Evolutionary conservation across 2,329 filamentous ascomycete genomes (phyloP).

Genomic region (Colletotrichum theobromicola): DNA sequence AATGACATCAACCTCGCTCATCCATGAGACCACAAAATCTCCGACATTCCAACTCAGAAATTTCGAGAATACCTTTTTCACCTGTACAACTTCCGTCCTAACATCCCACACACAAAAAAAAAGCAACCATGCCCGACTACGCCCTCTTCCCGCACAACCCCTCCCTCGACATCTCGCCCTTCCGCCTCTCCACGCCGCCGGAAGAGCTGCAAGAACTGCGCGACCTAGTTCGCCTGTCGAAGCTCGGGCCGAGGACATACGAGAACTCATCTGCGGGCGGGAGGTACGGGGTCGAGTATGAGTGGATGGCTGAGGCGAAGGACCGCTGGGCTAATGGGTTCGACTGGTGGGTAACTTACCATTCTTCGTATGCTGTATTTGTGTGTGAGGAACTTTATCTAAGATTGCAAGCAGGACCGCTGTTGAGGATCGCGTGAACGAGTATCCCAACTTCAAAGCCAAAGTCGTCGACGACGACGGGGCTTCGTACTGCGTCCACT

Average conservation of each 20-base stretch:
- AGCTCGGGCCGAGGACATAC: not conserved
- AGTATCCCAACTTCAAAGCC: not conserved
- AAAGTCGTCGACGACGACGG: not conserved
- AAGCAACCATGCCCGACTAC: not conserved
- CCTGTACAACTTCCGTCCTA: too few species aligned
- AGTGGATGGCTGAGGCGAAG: not conserved
- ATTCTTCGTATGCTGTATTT: not conserved
- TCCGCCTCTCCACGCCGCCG: not conserved
- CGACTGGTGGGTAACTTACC: not conserved
- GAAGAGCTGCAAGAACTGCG: not conserved
- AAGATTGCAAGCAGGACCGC: not conserved
- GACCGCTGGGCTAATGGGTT: not conserved
- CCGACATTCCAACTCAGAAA: rapidly evolving
- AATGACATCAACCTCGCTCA: not conserved
- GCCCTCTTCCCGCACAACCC: not conserved
- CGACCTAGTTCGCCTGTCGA: not conserved
- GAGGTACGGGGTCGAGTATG: not conserved
- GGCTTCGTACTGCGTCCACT: not conserved
- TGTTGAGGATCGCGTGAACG: not conserved
- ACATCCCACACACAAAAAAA: not conserved
- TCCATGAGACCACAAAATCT: not conserved
- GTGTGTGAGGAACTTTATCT: not conserved
- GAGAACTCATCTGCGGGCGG: not conserved
- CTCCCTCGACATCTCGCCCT: not conserved
- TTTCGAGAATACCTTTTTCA: too few species aligned